Base-by-base conservation (phyloP, 1,284 basidiomycete species). In the Ganoderma leucocontextum region DNA sequence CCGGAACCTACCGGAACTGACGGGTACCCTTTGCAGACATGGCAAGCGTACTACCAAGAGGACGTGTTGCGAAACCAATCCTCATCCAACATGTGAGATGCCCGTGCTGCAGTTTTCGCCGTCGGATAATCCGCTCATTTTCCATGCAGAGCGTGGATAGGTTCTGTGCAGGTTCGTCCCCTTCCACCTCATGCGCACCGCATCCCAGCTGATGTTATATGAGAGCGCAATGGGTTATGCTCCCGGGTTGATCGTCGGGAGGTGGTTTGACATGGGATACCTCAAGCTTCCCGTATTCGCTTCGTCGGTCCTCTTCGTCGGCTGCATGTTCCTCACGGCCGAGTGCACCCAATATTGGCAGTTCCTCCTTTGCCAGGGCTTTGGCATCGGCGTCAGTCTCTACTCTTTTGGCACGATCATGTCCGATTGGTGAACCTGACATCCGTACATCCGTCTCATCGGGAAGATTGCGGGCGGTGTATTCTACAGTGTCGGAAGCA, bases 271-370 rank as follows among this genome's bases (percentile, higher is more conserved):
- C 75, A 73, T 82, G 10, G 87, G 87, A 0, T 81, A 83, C 72
- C 82, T 86, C 74, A 79, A 79, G 44, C 66, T 80, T 0, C 82
- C 84, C 9, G 74, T 83, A 35, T 71, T 82, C 33, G 15, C 76
- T 12, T 57, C 72, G 10, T 73, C 72, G 12, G 36, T 59, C 15
- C 22, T 85, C 29, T 77, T 88, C 44, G 76, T 86, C 22, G 68
- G 80, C 1, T 81, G 79, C 58, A 80, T 84, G 0, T 84, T 89
- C 74, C 78, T 88, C 66, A 77, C 82, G 2, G 84, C 85, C 3
- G 80, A 88, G 74, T 85, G 85, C 62, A 83, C 70, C 5, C 68
- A 76, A 62, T 89, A 84, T 72, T 89, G 83, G 81, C 87, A 89
- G 55, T 79, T 86, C 63, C 69, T 87, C 41, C 78, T 87, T 15